Percentiles rank a stretch among this genome's conserved stretches.
Conservation (phyloP, 768 basidiomycete genomes). For the Tricholoma hemisulphureum region DNA sequence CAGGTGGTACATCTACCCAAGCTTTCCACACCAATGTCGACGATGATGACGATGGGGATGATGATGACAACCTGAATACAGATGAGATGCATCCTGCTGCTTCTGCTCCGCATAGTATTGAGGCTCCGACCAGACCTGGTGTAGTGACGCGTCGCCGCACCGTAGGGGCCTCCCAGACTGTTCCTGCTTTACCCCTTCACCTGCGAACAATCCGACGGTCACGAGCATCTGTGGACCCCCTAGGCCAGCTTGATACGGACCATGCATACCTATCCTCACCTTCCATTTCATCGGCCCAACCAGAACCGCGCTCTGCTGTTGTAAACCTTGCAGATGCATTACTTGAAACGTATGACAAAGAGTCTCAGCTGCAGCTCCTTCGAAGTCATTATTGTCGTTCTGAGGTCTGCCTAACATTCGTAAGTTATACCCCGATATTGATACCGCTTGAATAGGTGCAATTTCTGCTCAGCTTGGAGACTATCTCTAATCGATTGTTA, state of each 20-base stretch:
- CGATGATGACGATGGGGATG: conserved; percentile 42
- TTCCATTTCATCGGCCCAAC: conserved; percentile 51
- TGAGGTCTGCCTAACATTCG: conserved; percentile 51
- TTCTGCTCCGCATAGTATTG: conserved; percentile 10
- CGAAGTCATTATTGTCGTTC: conserved; percentile 87
- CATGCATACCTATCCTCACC: conserved; percentile 69
- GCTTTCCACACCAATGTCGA: conserved; percentile 19
- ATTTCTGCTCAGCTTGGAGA: conserved; percentile 86
- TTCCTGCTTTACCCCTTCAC: conserved; percentile 68
- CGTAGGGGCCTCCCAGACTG: conserved; percentile 68
- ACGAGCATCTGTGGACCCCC: conserved; percentile 67
- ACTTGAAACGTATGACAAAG: conserved; percentile 64
- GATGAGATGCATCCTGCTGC: conserved; percentile 27
- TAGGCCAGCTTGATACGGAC: conserved; percentile 63
- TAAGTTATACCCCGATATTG: conserved; percentile 9
- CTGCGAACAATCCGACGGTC: conserved; percentile 51
- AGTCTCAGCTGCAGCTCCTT: conserved; percentile 69
- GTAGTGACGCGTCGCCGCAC: conserved; percentile 43
- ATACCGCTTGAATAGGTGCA: conserved; percentile 52
- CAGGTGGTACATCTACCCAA: conserved; percentile 19
- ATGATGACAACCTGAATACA: conserved; percentile 37
- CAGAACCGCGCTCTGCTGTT: conserved; percentile 44
- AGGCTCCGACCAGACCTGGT: conserved; percentile 16
- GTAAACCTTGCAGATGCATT: conserved; percentile 51
- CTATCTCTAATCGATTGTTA: conserved; percentile 87